A percentile compares a stretch with the other conserved stretches of the same genome.
phyloP scores from a whole-genome alignment of 768 basidiomycete species.

The Astraeus odoratus region DNA sequence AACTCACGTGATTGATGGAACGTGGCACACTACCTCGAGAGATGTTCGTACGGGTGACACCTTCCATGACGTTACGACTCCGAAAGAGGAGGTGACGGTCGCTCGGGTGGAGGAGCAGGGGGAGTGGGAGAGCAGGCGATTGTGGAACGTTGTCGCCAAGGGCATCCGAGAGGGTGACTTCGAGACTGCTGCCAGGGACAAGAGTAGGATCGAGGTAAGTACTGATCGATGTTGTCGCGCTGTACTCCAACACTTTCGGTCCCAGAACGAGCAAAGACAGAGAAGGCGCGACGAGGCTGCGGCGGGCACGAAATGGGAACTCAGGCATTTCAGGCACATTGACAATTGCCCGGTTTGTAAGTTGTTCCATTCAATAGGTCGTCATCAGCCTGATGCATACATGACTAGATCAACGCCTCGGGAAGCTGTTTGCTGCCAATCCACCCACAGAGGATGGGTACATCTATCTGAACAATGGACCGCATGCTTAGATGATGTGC shows the following conservation, averaged over 20 bases:
- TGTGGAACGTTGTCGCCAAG: constrained; percentile 84
- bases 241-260: neutral
- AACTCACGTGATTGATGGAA: constrained; percentile 64
- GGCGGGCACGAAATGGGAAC: constrained; percentile 62
- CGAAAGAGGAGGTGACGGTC: constrained; percentile 72
- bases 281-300: constrained; percentile 75
- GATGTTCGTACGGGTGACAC: constrained; percentile 34
- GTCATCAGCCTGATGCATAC: neutral
- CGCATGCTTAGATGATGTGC: constrained; percentile 16
- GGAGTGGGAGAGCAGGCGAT: constrained; percentile 80
- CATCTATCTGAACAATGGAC: constrained; percentile 54
- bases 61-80: constrained; percentile 73
- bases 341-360: constrained; percentile 68
- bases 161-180: constrained; percentile 91
- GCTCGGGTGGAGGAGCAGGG: constrained; percentile 53
- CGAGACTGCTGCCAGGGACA: constrained; percentile 83
- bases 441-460: constrained; percentile 77
- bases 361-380: constrained; percentile 19
- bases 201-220: constrained; percentile 83
- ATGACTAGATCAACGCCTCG: constrained; percentile 53
- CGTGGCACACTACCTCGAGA: constrained; percentile 70
- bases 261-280: constrained; percentile 88
- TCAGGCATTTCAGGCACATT: constrained; percentile 71
- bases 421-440: constrained; percentile 48
- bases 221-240: neutral